Evolutionary conservation across 495 filamentous ascomycete genomes (phyloP), one percentile per base, ranked within the genome.

Genomic region (Aspergillus steynii): DNA sequence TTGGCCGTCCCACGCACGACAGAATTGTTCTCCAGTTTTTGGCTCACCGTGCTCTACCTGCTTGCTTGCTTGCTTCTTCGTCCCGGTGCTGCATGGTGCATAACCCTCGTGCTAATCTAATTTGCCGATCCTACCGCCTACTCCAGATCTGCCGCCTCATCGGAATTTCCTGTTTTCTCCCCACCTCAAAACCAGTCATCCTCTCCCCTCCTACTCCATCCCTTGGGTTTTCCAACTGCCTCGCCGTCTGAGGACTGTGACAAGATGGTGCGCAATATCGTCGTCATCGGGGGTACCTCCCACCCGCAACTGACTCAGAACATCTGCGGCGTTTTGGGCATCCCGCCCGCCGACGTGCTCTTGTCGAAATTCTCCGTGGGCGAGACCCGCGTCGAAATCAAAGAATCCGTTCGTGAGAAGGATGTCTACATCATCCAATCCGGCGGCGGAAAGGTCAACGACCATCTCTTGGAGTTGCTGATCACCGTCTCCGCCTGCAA

Each of bases 371-470:
- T 99, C 75, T 87, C 89, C 15, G 91, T 94, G 55, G 95, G 95
- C 50, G 96, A 98, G 75, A 97, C 90, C 60, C 87, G 96, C 34
- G 92, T 96, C 60, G 95, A 98, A 76, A 95, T 99, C 66, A 81
- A 90, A 68, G 95, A 98, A 77, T 96, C 91, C 27, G 93, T 99
- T 47, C 90, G 95, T 65, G 96, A 89, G 59, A 99, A 99, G 74
- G 95, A 98, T 82, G 94, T 99, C 69, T 97, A 96, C 76, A 96
- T 97, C 73, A 90, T 98, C 65, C 93, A 98, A 74, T 91, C 88
- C 53, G 91, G 93, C 55, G 86, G 88, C 59, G 90, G 91, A 52
- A 93, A 89, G 63, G 91, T 98, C 76, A 99, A 99, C 69, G 95
- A 99, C 72, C 87, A 96, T 74, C 82, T 99, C 51, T 87, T 99